Percentiles rank a stretch among this genome's conserved stretches.
These are phyloP conservation scores for Afroboletus lepidellus DNA, from an alignment of 1,284 basidiomycete species.

Conservation along the genomic window DNA sequence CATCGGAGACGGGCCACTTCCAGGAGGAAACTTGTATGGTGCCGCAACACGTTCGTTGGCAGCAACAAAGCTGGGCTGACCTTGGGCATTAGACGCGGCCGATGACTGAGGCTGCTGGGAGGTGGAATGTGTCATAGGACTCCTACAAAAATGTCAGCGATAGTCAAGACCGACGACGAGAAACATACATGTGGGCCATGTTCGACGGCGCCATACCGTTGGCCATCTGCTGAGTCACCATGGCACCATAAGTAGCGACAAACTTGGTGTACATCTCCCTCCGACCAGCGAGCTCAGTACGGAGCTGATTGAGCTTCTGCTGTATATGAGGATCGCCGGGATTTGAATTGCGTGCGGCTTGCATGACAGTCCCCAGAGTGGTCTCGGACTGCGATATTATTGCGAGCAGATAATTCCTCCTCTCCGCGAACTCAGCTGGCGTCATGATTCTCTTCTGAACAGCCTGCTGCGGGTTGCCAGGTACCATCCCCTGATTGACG, in stretches of 20 bases:
- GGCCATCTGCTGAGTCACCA: slow-evolving; percentile 27
- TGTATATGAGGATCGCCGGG: slow-evolving; percentile 31
- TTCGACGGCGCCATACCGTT: slow-evolving; percentile 23
- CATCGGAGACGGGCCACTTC: slow-evolving; percentile 24
- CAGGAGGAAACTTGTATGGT: slow-evolving; percentile 25
- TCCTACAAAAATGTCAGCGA: slow-evolving; percentile 23
- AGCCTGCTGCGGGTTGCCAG: slow-evolving; percentile 20
- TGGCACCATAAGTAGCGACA: slow-evolving; percentile 19
- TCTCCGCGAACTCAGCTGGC: slow-evolving; percentile 28
- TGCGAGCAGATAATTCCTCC: slow-evolving; percentile 14
- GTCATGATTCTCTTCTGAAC: slow-evolving; percentile 24
- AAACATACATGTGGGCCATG: slow-evolving; percentile 30
- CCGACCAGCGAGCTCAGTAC: slow-evolving; percentile 33
- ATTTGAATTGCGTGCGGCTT: slow-evolving; percentile 18
- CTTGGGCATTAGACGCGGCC: slow-evolving; percentile 13
- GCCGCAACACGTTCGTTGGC: slow-evolving; percentile 20
- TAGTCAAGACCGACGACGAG: not conserved
- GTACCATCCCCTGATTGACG: slow-evolving; percentile 23
- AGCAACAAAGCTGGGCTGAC: slow-evolving; percentile 24
- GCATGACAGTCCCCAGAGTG: slow-evolving; percentile 10
- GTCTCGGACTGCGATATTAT: slow-evolving; percentile 22
- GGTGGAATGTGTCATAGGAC: slow-evolving; percentile 17
- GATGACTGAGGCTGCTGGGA: slow-evolving; percentile 22
- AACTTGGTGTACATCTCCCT: slow-evolving; percentile 41
- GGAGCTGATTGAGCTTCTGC: slow-evolving; percentile 31